Conservation (phyloP, 75 land plant genomes). For the Gnetum montanum region DNA sequence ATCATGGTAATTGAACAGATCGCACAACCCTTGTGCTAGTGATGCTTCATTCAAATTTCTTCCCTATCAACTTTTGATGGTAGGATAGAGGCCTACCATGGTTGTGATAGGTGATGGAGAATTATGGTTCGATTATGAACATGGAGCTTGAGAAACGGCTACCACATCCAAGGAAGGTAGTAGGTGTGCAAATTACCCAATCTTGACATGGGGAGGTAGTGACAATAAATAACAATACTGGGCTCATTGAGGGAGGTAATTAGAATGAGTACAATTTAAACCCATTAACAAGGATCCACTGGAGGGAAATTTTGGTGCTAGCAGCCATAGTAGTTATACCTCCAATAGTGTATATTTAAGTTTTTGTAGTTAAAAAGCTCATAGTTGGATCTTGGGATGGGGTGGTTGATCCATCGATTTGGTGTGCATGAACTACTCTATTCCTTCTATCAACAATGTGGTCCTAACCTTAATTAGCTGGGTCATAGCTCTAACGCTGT, state of each 20-base stretch:
- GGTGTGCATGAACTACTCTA: background rate
- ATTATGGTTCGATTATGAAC: background rate
- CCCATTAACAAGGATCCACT: conserved; percentile 18
- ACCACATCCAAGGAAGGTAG: conserved; percentile 4
- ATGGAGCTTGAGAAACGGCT: background rate
- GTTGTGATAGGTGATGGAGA: too few species aligned
- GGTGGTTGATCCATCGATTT: background rate
- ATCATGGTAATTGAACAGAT: background rate
- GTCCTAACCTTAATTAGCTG: background rate
- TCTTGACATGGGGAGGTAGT: background rate
- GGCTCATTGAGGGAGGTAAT: too few species aligned
- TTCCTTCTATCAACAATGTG: background rate
- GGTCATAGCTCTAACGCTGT: background rate
- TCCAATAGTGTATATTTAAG: too few species aligned
- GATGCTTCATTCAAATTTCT: background rate
- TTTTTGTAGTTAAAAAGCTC: too few species aligned
- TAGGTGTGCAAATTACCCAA: background rate
- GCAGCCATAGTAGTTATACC: background rate
- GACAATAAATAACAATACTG: too few species aligned
- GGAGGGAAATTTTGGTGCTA: conserved; percentile 12
- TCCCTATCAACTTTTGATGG: too few species aligned
- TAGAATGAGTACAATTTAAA: conserved; percentile 1
- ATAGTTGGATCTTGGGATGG: background rate
- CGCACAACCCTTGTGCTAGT: background rate
- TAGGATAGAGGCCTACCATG: too few species aligned